Evolutionary conservation across 352 stramenopile species (phyloP).

Genomic region (Aphanomyces euteiches): DNA sequence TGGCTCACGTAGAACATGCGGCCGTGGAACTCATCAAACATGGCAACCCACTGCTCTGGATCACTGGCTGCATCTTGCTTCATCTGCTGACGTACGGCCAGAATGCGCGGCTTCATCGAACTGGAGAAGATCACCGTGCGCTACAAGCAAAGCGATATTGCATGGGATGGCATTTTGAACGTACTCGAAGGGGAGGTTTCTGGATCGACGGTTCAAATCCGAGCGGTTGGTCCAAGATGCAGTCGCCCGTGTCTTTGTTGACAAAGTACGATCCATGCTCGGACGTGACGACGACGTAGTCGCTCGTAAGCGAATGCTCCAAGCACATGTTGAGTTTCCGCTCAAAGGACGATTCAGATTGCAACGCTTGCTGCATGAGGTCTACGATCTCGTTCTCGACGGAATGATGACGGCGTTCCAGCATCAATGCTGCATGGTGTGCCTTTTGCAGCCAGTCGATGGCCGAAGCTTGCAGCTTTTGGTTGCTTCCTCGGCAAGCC

Average conservation of each 20-base stretch:
- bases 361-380: conserved; percentile 20
- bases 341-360: conserved; percentile 4
- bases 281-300: conserved; percentile 15
- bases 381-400: conserved; percentile 7
- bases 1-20: conserved; percentile 59
- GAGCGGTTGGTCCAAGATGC: conserved; percentile 40
- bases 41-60: conserved; percentile 49
- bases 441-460: conserved; percentile 30
- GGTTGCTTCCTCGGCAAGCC: neutral
- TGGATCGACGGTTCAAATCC: conserved; percentile 49
- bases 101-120: conserved; percentile 42
- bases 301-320: neutral
- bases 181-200: conserved; percentile 8
- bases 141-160: conserved; percentile 25
- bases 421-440: conserved; percentile 5
- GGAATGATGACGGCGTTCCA: neutral
- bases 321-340: neutral
- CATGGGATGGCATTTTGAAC: neutral
- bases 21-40: conserved; percentile 53
- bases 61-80: conserved; percentile 34
- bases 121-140: conserved; percentile 45
- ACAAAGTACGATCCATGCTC: conserved; percentile 43
- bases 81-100: conserved; percentile 32
- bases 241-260: conserved; percentile 59
- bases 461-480: neutral